Evolutionary conservation across 2,329 filamentous ascomycete genomes (phyloP), one percentile per base, ranked within the genome.

Genomic region (Hymenoscyphus linearis): DNA sequence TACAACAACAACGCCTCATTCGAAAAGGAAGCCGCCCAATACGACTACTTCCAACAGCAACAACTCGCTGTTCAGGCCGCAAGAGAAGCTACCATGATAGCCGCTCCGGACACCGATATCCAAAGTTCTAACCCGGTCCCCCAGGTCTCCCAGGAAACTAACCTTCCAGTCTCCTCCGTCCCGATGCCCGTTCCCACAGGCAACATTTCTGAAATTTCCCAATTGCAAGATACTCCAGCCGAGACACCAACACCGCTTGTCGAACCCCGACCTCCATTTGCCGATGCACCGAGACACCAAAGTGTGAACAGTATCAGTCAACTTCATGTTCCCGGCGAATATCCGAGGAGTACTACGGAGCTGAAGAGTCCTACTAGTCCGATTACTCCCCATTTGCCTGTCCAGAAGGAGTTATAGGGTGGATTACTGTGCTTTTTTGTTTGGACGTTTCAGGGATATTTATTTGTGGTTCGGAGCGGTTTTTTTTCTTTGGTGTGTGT

Each of bases 271-370:
- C 70, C 70, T 25, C 52, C 57, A 12, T 57, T 71, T 13, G 64
- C 66, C 27, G 63, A 65, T 13, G 66, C 66, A 16, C 66, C 68
- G 37, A 69, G 66, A 36, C 67, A 71, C 60, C 55, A 65, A 12
- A 71, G 69, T 52, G 66, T 65, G 5, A 58, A 63, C 47, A 72
- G 66, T 52, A 68, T 72, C 35, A 68, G 66, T 25, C 66, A 72
- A 40, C 63, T 73, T 14, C 71, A 73, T 61, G 65, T 73, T 47
- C 71, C 71, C 2, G 71, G 71, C 2, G 71, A 71, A 52, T 73
- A 60, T 60, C 71, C 71, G 2, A 64, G 52, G 37, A 35, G 13
- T 10, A 55, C 25, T 25, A 47, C 35, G 13, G 55, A 40, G 10
- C 13, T 27, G 2, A 47, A 34, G 37, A 34, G 25, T 12, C 35